A percentile compares a stretch with the other conserved stretches of the same genome.
These are phyloP conservation scores for Microbotryum intermedium DNA, from an alignment of 1,284 basidiomycete genomes.

Conservation along the genomic window DNA sequence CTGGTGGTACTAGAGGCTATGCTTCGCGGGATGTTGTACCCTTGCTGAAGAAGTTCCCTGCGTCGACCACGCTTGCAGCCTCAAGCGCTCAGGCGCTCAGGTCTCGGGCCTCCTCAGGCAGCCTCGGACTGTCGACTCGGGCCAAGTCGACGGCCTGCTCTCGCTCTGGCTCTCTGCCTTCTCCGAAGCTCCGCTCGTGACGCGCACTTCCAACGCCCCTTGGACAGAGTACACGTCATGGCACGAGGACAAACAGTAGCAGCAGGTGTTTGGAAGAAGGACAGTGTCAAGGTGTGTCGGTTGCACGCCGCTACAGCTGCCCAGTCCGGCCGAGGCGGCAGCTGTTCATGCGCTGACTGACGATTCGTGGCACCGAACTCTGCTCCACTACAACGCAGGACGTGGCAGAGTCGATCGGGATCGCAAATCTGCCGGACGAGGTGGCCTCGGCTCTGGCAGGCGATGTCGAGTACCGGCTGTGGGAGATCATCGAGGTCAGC, in stretches of 20 bases:
- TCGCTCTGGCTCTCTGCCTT: no score
- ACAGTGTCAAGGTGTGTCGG: conserved; percentile 23
- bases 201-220: no score
- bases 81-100: no score
- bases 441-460: conserved; percentile 81
- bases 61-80: no score
- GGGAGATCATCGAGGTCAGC: conserved; percentile 77
- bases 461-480: conserved; percentile 93
- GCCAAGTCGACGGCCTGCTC: no score
- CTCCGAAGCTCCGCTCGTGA: no score
- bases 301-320: neutral
- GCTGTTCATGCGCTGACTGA: neutral
- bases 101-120: no score
- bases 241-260: neutral
- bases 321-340: no score
- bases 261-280: conserved; percentile 28
- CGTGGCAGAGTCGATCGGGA: conserved; percentile 78
- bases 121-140: no score
- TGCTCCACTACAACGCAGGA: conserved; percentile 50
- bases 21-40: no score
- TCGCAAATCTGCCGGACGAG: conserved; percentile 66
- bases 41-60: no score
- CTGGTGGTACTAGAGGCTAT: no score
- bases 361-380: neutral
- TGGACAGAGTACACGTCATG: neutral